Base-by-base conservation (phyloP, 768 basidiomycete genomes). In the Naganishia randhawae region DNA sequence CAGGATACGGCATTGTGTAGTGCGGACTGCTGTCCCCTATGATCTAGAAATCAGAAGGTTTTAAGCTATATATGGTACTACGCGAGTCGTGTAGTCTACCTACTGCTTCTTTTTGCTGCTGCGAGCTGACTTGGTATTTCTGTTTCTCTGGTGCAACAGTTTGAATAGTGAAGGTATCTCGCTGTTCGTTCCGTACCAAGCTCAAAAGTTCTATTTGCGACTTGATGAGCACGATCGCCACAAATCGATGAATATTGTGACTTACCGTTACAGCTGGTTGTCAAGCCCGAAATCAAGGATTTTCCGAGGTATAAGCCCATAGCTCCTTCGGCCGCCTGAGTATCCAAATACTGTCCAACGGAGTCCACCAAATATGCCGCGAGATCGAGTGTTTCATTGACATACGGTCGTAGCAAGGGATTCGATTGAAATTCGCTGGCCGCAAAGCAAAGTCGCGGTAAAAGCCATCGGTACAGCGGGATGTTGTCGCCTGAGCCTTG, bases 401-500 rank as follows among this genome's bases (percentile, higher is more conserved):
- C 68, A 27, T 48, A 42, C 16, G 22, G 50, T 32, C 52, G 29
- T 17, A 35, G 45, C 35, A 53, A 27, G 3, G 33, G n/a, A 9
- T 63, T 41, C 7, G 51, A 14, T 27, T 45, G 29, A 13, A 69
- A 53, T 16, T 39, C 61, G 51, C 62, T 64, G 25, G 63, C 61
- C 16, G 62, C 68, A 32, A 53, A 51, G 32, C 63, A 45, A 8
- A 69, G 68, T n/a, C 68, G 37, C 1, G 77, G 77, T 5, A 77
- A 57, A 6, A 78, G 50, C 73, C 75, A 77, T 64, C 74, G 73
- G 66, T 73, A 78, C 32, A 76, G 68, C 7, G 74, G 77, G 1
- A 70, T 41, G 17, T 63, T 55, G 53, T 55, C 31, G 3, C 48
- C 41, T 22, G 52, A 45, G 22, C 66, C 66, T 33, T 55, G 31